phyloP scores from a whole-genome alignment of 116 monocot genomes.

The Posidonia oceanica region DNA sequence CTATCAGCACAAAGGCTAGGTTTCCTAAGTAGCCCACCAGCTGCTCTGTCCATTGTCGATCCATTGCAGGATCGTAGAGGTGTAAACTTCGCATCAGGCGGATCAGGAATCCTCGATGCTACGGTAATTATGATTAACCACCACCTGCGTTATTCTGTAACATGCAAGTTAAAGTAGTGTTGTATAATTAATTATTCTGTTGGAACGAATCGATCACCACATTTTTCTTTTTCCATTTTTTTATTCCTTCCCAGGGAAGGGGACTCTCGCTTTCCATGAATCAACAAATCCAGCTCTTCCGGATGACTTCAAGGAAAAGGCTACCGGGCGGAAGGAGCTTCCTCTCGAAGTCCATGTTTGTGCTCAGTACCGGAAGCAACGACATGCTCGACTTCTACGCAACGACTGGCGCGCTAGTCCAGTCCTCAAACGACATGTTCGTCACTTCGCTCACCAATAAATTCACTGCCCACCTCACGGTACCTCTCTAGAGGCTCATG shows the following conservation, averaged over 20 bases:
- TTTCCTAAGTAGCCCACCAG: slow-evolving; percentile 33
- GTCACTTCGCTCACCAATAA: slow-evolving; percentile 1
- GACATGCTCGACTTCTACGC: background rate
- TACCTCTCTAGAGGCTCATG: background rate
- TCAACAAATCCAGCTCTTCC: slow-evolving; percentile 8
- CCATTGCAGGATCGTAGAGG: slow-evolving; percentile 3
- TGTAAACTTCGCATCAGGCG: slow-evolving; percentile 59
- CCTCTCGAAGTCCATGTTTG: slow-evolving; percentile 8
- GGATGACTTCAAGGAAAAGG: too few relatives aligned
- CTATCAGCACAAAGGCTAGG: slow-evolving; percentile 7
- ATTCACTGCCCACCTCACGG: slow-evolving; percentile 11
- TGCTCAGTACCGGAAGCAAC: slow-evolving; percentile 9
- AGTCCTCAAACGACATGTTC: background rate
- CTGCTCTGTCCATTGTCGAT: slow-evolving; percentile 26
- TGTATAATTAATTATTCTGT: background rate
- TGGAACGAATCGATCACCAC: background rate
- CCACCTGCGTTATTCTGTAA: background rate
- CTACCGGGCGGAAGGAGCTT: background rate
- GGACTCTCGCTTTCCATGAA: slow-evolving; percentile 1
- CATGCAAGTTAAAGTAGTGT: too few relatives aligned
- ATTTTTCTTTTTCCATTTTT: background rate
- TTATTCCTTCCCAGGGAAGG: background rate
- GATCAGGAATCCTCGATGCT: slow-evolving; percentile 46
- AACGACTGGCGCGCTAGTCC: background rate
- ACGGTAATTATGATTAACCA: slow-evolving; percentile 1